Evolutionary conservation across 805 yeast species (phyloP).

Genomic region (Spathaspora sp.): DNA sequence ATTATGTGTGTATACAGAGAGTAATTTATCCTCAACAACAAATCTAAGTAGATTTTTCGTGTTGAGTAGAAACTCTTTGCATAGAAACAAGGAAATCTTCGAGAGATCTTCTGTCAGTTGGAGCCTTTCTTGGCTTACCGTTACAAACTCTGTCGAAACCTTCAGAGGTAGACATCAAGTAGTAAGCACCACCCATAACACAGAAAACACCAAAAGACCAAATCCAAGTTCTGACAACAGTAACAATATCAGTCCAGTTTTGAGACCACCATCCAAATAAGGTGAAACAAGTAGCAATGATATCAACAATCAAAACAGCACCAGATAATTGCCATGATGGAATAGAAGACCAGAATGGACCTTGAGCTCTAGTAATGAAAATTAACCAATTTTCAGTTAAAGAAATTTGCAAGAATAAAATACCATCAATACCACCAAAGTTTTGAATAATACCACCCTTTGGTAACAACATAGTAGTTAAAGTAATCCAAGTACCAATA

Average conservation of each 20-base stretch:
- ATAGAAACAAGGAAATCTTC: conserved; percentile 84
- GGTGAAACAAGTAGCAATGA: conserved; percentile 88
- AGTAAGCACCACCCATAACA: conserved; percentile 94
- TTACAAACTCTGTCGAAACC: conserved; percentile 80
- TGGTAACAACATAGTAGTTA: conserved; percentile 88
- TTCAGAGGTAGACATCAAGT: conserved; percentile 80
- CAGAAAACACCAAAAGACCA: conserved; percentile 98
- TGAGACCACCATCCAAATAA: conserved; percentile 98
- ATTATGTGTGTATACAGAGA: neutral
- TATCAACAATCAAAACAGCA: conserved; percentile 87
- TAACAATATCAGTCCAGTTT: conserved; percentile 94
- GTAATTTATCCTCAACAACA: neutral
- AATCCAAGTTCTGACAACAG: conserved; percentile 91
- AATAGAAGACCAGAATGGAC: conserved; percentile 96
- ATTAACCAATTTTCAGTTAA: conserved; percentile 97
- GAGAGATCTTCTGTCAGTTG: conserved; percentile 60
- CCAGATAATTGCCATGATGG: conserved; percentile 98
- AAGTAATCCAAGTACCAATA: conserved; percentile 89
- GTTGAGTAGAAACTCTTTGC: conserved; percentile 89
- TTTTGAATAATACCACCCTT: conserved; percentile 94
- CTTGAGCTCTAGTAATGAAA: conserved; percentile 94
- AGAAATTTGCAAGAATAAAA: conserved; percentile 88
- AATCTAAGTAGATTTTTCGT: conserved; percentile 68
- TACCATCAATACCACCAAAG: conserved; percentile 93
- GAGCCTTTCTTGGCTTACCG: conserved; percentile 62